Percentiles rank a stretch among this genome's conserved stretches.
Conservation (phyloP, 2,329 filamentous ascomycete genomes). For the Davidsoniella eucalypti region DNA sequence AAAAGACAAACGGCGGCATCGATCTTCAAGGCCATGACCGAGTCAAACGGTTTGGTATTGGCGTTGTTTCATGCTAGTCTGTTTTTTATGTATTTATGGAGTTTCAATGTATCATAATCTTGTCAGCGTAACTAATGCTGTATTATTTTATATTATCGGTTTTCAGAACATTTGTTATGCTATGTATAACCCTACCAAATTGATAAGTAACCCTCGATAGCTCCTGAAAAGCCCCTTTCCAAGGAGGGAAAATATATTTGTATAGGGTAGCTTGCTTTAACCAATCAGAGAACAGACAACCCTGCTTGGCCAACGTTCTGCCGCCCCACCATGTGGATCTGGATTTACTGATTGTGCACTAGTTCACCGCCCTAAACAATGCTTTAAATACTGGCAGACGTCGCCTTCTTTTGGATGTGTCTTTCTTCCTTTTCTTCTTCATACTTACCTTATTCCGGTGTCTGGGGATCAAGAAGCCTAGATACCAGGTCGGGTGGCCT, state of each 20-base stretch:
- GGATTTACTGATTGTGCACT: neutral
- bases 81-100: no score
- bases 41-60: no score
- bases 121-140: no score
- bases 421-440: constrained; percentile 24
- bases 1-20: no score
- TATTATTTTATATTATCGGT: no score
- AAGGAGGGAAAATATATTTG: no score
- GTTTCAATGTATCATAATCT: no score
- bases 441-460: constrained; percentile 35
- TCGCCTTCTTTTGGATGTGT: constrained; percentile 13
- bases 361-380: neutral
- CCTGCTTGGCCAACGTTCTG: neutral
- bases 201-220: neutral
- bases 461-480: constrained; percentile 28
- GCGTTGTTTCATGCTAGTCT: no score
- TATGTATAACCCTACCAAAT: neutral
- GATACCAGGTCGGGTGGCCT: constrained; percentile 28
- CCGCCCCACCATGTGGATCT: neutral
- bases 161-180: neutral
- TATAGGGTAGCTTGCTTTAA: neutral
- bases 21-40: no score
- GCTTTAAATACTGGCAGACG: constrained; percentile 19
- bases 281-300: neutral
- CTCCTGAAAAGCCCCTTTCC: no score